These are phyloP conservation scores for Ascoidea tarda DNA, from an alignment of 805 yeast genomes.

Conservation along the genomic window DNA sequence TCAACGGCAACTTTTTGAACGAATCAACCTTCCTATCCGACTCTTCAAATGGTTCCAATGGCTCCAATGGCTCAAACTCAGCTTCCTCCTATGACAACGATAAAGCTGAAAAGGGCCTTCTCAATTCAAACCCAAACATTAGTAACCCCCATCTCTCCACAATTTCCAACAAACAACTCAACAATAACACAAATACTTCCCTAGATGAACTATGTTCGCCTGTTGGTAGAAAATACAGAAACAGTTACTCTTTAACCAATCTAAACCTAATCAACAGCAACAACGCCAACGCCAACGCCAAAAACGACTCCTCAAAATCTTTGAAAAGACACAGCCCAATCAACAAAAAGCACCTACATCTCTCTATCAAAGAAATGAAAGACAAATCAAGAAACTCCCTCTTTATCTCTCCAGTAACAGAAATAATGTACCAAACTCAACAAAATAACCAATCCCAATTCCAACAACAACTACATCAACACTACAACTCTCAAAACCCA, in stretches of 20 bases:
- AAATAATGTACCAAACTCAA: neutral
- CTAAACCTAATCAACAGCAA: neutral
- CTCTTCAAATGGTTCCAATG: neutral
- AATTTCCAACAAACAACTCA: too few relatives aligned
- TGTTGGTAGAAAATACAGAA: neutral
- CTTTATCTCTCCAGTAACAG: neutral
- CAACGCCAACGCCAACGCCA: neutral
- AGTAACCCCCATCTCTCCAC: too few relatives aligned
- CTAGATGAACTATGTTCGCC: neutral
- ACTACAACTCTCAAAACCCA: neutral
- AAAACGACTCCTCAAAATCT: neutral
- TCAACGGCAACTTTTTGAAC: too few relatives aligned
- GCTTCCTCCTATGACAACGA: neutral
- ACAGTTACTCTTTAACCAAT: neutral
- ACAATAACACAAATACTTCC: neutral
- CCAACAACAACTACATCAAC: neutral
- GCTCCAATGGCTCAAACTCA: neutral
- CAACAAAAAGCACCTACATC: neutral
- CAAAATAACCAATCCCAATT: neutral
- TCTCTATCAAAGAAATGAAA: neutral
- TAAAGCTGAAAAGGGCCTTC: neutral
- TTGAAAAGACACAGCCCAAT: too few relatives aligned
- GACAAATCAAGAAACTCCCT: neutral
- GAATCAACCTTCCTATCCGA: neutral
- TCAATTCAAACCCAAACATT: neutral